phyloP scores from a whole-genome alignment of 2,329 filamentous ascomycete species.

The Teratosphaeria epicoccoides region DNA sequence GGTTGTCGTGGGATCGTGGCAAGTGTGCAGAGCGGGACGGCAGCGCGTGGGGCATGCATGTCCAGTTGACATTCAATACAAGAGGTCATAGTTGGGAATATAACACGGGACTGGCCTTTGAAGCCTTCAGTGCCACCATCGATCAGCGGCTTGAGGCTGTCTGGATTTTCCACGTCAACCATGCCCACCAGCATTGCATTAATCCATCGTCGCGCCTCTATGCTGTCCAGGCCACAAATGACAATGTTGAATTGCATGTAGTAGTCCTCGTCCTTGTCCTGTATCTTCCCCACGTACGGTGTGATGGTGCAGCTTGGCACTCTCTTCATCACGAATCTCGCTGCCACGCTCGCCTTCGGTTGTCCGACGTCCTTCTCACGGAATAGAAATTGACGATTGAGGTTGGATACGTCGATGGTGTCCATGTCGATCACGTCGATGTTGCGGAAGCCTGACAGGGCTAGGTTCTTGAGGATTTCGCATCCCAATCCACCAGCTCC shows the following conservation, averaged over 20 bases:
- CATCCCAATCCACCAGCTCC: slow-evolving; percentile 91
- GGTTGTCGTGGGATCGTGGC: slow-evolving; percentile 94
- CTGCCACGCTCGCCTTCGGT: slow-evolving; percentile 86
- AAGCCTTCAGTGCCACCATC: slow-evolving; percentile 97
- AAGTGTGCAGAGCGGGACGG: slow-evolving; percentile 90
- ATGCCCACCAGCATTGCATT: slow-evolving; percentile 86
- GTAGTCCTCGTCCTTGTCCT: slow-evolving; percentile 92
- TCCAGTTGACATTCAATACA: slow-evolving; percentile 98
- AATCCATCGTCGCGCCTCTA: slow-evolving; percentile 97
- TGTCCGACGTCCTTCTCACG: slow-evolving; percentile 84
- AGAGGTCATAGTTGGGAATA: slow-evolving; percentile 82
- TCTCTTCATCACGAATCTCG: slow-evolving; percentile 77
- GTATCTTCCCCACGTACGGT: slow-evolving; percentile 86
- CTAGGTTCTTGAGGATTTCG: slow-evolving; percentile 92
- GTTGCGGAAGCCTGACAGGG: slow-evolving; percentile 87
- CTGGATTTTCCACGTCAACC: slow-evolving; percentile 71
- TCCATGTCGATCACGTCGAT: slow-evolving; percentile 99
- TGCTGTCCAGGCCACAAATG: slow-evolving; percentile 89
- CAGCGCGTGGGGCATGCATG: slow-evolving; percentile 96
- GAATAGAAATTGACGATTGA: slow-evolving; percentile 96
- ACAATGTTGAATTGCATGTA: slow-evolving; percentile 95
- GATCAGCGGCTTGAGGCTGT: slow-evolving; percentile 84
- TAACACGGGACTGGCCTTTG: slow-evolving; percentile 90
- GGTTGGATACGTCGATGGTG: slow-evolving; percentile 95
- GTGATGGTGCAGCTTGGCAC: slow-evolving; percentile 89